Percentiles rank a stretch among this genome's conserved stretches.
phyloP scores from a whole-genome alignment of 257 asterid genomes.

The Solanum chiquidenum region DNA sequence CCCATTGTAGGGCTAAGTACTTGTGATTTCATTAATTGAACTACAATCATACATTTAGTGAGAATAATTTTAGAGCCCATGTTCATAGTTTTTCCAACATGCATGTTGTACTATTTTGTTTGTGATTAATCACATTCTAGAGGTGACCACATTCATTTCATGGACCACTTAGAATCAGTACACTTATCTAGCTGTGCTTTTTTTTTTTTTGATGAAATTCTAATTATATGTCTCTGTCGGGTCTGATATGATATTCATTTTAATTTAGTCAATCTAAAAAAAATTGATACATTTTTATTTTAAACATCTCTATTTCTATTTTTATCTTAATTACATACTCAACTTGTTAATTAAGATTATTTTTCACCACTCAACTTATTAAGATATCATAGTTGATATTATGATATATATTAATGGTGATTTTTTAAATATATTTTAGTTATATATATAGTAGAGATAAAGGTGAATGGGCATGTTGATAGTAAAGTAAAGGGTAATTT shows the following conservation, averaged over 20 bases:
- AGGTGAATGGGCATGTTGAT: not conserved
- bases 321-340: not conserved
- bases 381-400: too few relatives aligned
- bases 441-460: not conserved
- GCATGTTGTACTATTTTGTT: not conserved
- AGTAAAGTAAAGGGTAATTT: not conserved
- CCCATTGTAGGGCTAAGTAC: not conserved
- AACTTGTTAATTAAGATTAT: not conserved
- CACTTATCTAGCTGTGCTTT: not conserved
- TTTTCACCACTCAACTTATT: not conserved
- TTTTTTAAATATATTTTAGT: too few relatives aligned
- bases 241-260: not conserved
- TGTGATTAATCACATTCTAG: not conserved
- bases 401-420: too few relatives aligned
- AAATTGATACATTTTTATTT: not conserved
- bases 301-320: not conserved
- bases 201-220: not conserved
- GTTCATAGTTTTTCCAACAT: not conserved
- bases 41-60: not conserved
- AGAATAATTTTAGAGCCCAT: not conserved
- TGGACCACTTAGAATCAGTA: not conserved
- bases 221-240: not conserved
- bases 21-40: not conserved
- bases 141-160: slow-evolving; percentile 1
- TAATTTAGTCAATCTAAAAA: not conserved